Evolutionary conservation across 2,329 filamentous ascomycete species (phyloP).

Genomic region (Aspergillus eucalypticola): DNA sequence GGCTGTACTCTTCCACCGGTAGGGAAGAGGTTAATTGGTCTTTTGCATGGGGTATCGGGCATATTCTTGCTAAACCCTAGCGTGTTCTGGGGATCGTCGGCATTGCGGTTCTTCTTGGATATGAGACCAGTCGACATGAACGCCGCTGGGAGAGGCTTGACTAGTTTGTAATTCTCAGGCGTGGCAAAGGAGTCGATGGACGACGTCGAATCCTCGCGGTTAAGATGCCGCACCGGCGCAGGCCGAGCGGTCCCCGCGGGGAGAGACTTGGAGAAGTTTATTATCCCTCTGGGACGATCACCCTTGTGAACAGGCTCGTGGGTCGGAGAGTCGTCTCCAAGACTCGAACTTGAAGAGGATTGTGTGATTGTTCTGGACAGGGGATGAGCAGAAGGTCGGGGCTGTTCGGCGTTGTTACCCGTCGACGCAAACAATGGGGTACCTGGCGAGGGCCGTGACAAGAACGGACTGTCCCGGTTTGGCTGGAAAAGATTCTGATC

Average conservation of each 20-base stretch:
- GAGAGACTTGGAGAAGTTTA: constrained; percentile 73
- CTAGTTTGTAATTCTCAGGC: constrained; percentile 73
- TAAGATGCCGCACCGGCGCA: constrained; percentile 42
- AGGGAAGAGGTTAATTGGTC: constrained; percentile 69
- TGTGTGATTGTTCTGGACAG: constrained; percentile 84
- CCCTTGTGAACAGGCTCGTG: constrained; percentile 59
- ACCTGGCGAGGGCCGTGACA: constrained; percentile 59
- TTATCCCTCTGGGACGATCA: constrained; percentile 54
- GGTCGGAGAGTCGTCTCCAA: constrained; percentile 71
- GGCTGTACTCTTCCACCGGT: constrained; percentile 57
- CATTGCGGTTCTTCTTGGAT: constrained; percentile 87
- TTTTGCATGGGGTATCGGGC: constrained; percentile 96
- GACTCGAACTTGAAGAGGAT: constrained; percentile 78
- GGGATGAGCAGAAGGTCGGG: constrained; percentile 65
- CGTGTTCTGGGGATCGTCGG: constrained; percentile 63
- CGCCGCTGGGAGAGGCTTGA: constrained; percentile 74
- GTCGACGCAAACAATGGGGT: constrained; percentile 41
- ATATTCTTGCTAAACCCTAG: constrained; percentile 64
- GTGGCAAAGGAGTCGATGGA: constrained; percentile 65
- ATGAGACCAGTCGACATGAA: constrained; percentile 95
- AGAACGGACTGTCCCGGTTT: constrained; percentile 66
- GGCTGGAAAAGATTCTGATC: constrained; percentile 71
- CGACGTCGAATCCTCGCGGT: constrained; percentile 51
- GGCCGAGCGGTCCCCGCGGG: constrained; percentile 65
- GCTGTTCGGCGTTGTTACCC: constrained; percentile 34